Evolutionary conservation across 1,139 yeast species (phyloP), one percentile per base, ranked within the genome.

Genomic region (Taphrina sp.): DNA sequence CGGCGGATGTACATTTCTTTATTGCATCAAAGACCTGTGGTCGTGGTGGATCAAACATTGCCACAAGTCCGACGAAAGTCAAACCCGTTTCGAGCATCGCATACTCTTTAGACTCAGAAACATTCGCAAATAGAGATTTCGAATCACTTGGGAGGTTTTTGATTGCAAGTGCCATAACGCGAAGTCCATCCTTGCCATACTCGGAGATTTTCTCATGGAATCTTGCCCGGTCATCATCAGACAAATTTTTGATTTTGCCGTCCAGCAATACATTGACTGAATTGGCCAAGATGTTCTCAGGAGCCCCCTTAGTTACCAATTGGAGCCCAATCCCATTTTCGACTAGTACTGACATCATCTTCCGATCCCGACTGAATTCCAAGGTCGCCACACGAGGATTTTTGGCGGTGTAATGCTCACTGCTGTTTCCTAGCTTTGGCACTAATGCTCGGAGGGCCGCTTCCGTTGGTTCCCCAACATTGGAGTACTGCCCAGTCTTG

Each of bases 21-120:
- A 78, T 77, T 1, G 79, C 70, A 10, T 66, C 69, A 1, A 70
- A 69, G 16, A 79, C 79, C 64, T 77, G 81, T 3, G 73, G 74
- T 57, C 82, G 72, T 26, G 82, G 82, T 35, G 82, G 82, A 62
- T 78, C 81, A 59, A 76, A 73, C 61, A 78, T 73, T 23, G 80
- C 80, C 51, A 75, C 75, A 60, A 77, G 70, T 1, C 81, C 81
- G 57, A 74, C 73, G 65, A 77, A 76, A 2, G 70, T 67, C 59
- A 74, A 64, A 34, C 67, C 65, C 14, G 65, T 59, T 63, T 76
- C 79, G 39, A 74, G 67, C 3, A 26, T 46, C 12, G 58, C 31
- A 37, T 61, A 61, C 16, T 61, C 63, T 3, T 29, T 31, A 3
- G 23, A 22, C 10, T 33, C 39, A 3, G 46, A 12, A 16, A 61